These are phyloP conservation scores for Exophiala bonariae DNA, from an alignment of 2,329 filamentous ascomycete species.

Conservation along the genomic window DNA sequence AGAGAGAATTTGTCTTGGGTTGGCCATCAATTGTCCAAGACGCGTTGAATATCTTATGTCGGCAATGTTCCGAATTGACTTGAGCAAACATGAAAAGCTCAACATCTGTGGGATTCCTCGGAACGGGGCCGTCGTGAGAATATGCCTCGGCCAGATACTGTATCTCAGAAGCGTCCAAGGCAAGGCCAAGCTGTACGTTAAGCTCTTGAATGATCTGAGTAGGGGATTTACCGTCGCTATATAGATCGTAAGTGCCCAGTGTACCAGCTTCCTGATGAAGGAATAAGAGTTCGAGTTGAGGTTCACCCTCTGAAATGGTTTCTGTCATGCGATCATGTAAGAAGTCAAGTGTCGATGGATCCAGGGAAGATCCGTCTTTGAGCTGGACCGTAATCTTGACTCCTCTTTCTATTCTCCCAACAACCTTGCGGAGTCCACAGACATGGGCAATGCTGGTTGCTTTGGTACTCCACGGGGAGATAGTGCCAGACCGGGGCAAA, in stretches of 20 bases:
- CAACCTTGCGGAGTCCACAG: conserved; percentile 73
- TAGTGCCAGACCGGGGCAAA: conserved; percentile 73
- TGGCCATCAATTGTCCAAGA: conserved; percentile 92
- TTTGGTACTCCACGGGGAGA: conserved; percentile 97
- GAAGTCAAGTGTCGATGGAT: conserved; percentile 60
- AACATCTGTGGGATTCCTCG: conserved; percentile 74
- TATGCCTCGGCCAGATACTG: conserved; percentile 90
- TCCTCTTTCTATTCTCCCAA: conserved; percentile 82
- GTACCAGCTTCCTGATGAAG: conserved; percentile 64
- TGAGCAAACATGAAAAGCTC: conserved; percentile 99
- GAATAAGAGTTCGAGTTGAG: conserved; percentile 76
- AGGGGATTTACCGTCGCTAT: conserved; percentile 63
- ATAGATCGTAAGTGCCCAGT: conserved; percentile 75
- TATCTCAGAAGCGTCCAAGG: conserved; percentile 84
- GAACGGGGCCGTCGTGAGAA: conserved; percentile 59
- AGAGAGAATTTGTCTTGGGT: conserved; percentile 76
- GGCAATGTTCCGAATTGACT: conserved; percentile 95
- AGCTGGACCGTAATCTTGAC: conserved; percentile 68
- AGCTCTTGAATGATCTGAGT: conserved; percentile 75
- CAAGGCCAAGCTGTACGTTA: conserved; percentile 80
- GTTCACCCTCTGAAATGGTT: conserved; percentile 65
- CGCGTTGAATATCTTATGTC: conserved; percentile 92
- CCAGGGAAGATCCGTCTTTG: conserved; percentile 58
- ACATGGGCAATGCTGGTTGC: conserved; percentile 92
- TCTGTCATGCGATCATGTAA: conserved; percentile 97